These are phyloP conservation scores for Cicer yamashitae DNA, from an alignment of 306 rosid species.

Conservation along the genomic window DNA sequence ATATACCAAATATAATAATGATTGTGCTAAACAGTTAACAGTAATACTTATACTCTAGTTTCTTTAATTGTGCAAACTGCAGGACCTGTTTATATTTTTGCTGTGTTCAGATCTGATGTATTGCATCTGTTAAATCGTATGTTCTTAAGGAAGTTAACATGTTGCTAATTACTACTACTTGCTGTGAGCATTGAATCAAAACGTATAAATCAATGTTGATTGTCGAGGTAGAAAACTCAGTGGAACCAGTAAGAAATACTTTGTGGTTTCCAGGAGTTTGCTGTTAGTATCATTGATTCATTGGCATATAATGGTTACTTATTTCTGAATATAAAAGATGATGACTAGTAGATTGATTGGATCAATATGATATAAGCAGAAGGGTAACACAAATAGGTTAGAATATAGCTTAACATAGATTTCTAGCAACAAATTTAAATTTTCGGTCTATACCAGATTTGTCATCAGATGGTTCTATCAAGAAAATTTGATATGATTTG, in stretches of 20 bases:
- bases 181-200: conserved; percentile 5
- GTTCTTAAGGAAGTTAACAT: conserved; percentile 32
- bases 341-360: conserved; percentile 23
- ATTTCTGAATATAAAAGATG: conserved; percentile 3
- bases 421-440: conserved; percentile 16
- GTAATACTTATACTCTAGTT: conserved; percentile 1
- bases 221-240: conserved; percentile 18
- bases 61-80: neutral
- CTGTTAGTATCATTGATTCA: neutral
- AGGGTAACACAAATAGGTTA: conserved; percentile 20
- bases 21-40: neutral
- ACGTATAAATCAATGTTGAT: neutral
- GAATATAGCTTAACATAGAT: conserved; percentile 24
- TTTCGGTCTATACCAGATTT: conserved; percentile 22
- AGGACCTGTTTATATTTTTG: conserved; percentile 33
- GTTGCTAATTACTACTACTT: conserved; percentile 17
- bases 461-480: conserved; percentile 33
- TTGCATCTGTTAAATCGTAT: neutral
- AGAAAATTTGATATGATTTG: conserved; percentile 29
- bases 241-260: conserved; percentile 16
- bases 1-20: conserved; percentile 7
- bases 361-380: conserved; percentile 28
- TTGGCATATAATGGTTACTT: conserved; percentile 22
- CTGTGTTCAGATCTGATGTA: conserved; percentile 3
- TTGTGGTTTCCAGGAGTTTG: conserved; percentile 13